A percentile compares a stretch with the other conserved stretches of the same genome.
Conservation (phyloP, 2,329 filamentous ascomycete genomes). For the Fusarium sp. region DNA sequence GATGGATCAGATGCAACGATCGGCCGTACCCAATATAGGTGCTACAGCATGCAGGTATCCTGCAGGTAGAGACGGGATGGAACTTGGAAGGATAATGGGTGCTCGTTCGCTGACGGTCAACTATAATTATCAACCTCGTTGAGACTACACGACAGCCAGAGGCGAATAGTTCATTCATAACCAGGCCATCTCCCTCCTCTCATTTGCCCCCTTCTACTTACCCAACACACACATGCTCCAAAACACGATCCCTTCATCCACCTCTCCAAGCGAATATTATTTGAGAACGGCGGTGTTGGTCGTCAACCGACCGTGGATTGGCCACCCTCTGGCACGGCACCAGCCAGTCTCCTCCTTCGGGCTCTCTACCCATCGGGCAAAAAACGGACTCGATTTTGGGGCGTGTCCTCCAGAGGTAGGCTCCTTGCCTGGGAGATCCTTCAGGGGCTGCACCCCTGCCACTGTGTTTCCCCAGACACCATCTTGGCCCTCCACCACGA, state of each 20-base stretch:
- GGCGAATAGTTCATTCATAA: not conserved
- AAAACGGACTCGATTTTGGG: slow-evolving; percentile 9
- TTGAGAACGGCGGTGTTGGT: slow-evolving; percentile 9
- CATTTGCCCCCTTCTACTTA: not conserved
- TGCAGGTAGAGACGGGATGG: slow-evolving; percentile 4
- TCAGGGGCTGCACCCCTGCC: slow-evolving; percentile 29
- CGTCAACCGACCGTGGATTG: slow-evolving; percentile 19
- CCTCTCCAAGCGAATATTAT: slow-evolving; percentile 3
- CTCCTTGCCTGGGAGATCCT: slow-evolving; percentile 10
- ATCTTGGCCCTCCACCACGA: slow-evolving; percentile 12
- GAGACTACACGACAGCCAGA: not conserved
- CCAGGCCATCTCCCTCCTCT: not conserved
- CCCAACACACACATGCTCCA: not conserved
- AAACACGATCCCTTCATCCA: not conserved
- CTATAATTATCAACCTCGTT: not conserved
- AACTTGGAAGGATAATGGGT: not conserved
- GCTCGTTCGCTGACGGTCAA: not conserved
- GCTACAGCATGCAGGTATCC: slow-evolving; percentile 3
- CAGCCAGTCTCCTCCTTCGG: slow-evolving; percentile 1
- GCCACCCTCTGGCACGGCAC: slow-evolving; percentile 1
- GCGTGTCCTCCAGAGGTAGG: slow-evolving; percentile 11
- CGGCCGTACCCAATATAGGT: slow-evolving; percentile 2
- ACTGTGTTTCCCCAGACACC: slow-evolving; percentile 36
- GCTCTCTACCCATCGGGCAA: not conserved
- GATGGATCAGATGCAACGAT: slow-evolving; percentile 1